Evolutionary conservation across 371 early-diverging fungal genomes (phyloP).

Genomic region (Mucor sp.): DNA sequence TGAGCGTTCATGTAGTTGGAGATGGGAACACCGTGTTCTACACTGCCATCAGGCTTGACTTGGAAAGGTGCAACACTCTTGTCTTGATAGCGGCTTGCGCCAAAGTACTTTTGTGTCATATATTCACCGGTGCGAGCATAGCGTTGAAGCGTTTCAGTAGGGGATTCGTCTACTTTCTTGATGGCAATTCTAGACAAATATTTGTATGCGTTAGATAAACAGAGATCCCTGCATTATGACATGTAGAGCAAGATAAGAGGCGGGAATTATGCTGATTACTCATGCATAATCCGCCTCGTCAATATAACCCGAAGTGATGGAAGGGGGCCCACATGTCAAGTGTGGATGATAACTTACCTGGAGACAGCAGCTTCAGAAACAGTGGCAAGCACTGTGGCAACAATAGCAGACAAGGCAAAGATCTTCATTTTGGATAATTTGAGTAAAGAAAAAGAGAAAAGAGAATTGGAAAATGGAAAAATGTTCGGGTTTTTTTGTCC

Average conservation of each 20-base stretch:
- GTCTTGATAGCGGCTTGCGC: slow-evolving; percentile 48
- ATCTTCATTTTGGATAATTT: slow-evolving; percentile 27
- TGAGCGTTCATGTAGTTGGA: slow-evolving; percentile 97
- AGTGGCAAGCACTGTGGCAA: slow-evolving; percentile 20
- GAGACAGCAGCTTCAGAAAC: slow-evolving; percentile 30
- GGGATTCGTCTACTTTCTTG: slow-evolving; percentile 69
- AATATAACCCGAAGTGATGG: background rate
- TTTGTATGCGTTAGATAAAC: background rate
- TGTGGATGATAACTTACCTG: slow-evolving; percentile 21
- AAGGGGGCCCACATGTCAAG: background rate
- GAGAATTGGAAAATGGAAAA: slow-evolving; percentile 8
- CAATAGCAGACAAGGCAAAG: slow-evolving; percentile 28
- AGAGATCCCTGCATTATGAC: background rate
- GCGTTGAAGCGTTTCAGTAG: slow-evolving; percentile 63
- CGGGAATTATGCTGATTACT: slow-evolving; percentile 1
- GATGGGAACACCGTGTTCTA: slow-evolving; percentile 81
- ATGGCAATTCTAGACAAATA: slow-evolving; percentile 62
- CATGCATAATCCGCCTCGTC: background rate
- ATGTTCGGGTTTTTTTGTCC: slow-evolving; percentile 12
- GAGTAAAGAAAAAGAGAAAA: background rate
- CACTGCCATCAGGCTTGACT: slow-evolving; percentile 55
- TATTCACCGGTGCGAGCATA: slow-evolving; percentile 64
- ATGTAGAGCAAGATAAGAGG: background rate
- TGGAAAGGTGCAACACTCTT: slow-evolving; percentile 26
- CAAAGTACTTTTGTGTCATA: slow-evolving; percentile 81